phyloP scores from a whole-genome alignment of 306 rosid genomes.

The Fagus sylvatica region DNA sequence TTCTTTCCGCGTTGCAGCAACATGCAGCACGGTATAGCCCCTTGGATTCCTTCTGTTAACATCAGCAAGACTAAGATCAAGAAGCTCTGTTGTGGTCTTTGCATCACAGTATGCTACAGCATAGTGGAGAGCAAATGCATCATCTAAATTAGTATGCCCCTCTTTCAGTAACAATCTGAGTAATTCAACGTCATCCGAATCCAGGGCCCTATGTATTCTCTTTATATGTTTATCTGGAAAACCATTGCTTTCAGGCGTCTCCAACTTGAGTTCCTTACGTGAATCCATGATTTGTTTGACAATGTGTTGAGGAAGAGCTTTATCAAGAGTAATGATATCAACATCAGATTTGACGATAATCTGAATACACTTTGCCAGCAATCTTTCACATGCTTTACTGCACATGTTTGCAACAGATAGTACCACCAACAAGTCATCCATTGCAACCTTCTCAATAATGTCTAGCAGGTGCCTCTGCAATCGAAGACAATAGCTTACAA shows the following conservation, averaged over 20 bases:
- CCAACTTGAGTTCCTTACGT: constrained; percentile 36
- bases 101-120: constrained; percentile 68
- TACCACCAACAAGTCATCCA: constrained; percentile 54
- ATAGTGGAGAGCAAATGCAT: constrained; percentile 66
- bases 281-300: constrained; percentile 43
- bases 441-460: constrained; percentile 44
- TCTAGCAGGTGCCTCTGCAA: constrained; percentile 52
- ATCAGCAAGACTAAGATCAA: constrained; percentile 65
- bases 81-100: constrained; percentile 55
- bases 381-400: constrained; percentile 42
- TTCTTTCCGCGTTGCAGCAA: constrained; percentile 58
- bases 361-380: constrained; percentile 38
- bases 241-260: constrained; percentile 11
- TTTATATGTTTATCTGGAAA: constrained; percentile 53
- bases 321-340: constrained; percentile 51
- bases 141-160: constrained; percentile 58
- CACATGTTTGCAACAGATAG: constrained; percentile 49
- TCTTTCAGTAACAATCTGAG: constrained; percentile 64
- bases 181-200: constrained; percentile 64
- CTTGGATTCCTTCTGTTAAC: constrained; percentile 52
- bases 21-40: constrained; percentile 60
- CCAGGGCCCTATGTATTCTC: constrained; percentile 68
- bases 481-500: constrained; percentile 14
- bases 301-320: constrained; percentile 39
- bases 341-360: constrained; percentile 45